These are phyloP conservation scores for Cladosporium sp. DNA, from an alignment of 2,329 filamentous ascomycete species.

Conservation along the genomic window DNA sequence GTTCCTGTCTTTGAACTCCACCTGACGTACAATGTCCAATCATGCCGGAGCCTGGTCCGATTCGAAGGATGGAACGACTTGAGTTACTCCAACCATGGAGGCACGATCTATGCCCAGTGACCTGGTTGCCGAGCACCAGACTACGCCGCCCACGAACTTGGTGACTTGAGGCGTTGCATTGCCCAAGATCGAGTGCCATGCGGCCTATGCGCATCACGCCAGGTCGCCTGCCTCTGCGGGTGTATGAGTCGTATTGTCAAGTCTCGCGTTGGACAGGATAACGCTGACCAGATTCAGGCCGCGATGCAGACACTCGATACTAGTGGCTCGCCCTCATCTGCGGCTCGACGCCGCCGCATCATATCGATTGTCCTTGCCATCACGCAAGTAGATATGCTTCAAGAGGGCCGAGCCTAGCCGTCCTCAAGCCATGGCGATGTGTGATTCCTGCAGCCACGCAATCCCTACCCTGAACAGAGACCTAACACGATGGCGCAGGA, in stretches of 20 bases:
- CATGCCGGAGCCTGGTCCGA: not conserved
- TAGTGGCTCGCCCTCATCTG: not conserved
- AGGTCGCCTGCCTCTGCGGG: not conserved
- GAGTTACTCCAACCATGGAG: not conserved
- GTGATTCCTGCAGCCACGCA: constrained; percentile 7
- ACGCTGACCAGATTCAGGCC: not conserved
- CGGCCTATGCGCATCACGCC: not conserved
- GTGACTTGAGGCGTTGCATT: not conserved
- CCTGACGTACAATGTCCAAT: not conserved
- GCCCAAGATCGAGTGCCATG: not conserved
- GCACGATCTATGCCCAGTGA: not conserved
- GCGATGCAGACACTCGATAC: not conserved
- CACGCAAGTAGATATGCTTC: not conserved
- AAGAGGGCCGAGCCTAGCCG: not conserved
- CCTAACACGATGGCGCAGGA: constrained; percentile 11
- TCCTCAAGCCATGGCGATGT: not conserved
- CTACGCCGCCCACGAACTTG: not conserved
- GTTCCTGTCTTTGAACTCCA: not conserved
- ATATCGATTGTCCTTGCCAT: not conserved
- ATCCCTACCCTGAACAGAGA: not conserved
- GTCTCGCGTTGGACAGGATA: not conserved
- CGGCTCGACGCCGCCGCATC: constrained; percentile 1
- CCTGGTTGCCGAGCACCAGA: not conserved
- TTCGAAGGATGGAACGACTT: not conserved
- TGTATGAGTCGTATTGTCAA: not conserved